Evolutionary conservation across 2,329 filamentous ascomycete species (phyloP), one percentile per base, ranked within the genome.

Genomic region (Ceratocystis harringtonii): DNA sequence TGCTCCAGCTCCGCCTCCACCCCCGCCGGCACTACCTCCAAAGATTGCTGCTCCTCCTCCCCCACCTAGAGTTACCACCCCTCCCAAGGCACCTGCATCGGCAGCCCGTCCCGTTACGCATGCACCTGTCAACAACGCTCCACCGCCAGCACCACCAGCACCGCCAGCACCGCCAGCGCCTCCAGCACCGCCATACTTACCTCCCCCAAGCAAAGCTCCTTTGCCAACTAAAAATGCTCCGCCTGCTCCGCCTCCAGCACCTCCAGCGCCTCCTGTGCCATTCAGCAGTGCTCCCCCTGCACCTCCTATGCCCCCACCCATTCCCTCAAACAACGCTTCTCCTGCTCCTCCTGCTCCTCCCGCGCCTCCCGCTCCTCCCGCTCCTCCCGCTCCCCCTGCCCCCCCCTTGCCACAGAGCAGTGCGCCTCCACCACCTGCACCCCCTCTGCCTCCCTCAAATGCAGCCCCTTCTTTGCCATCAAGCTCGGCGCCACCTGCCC

Each of bases 251-350:
- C 55, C 52, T n/a, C 73, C 74, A 3, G 17, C 25, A 5, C 36
- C 66, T 7, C 22, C 48, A 22, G 90, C 92, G 65, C 91, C 92
- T 5, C 84, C 89, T 10, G 48, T 64, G 10, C 65, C 68, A 5
- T 66, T 32, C 25, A 48, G 41, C 5, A 63, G 65, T 19, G 86
- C 89, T 48, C 89, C 89, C n/a, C 85, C 88, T 62, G 86, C 89
- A 28, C 88, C 89, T 57, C 52, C 52, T 30, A 30, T 32, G 30
- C 25, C 50, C 10, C 19, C 50, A 5, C 50, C 19, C n/a, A 3
- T 25, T 22, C 45, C n/a, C n/a, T n/a, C 19, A 22, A 48, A 48
- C 45, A 48, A 19, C n/a, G 89, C 89, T 43, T 66, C 72, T 67
- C 70, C 73, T 7, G 22, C 28, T 12, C 61, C 61, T 45, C 85